Conservation (phyloP, 306 rosid species). For the Quercus dentata region DNA sequence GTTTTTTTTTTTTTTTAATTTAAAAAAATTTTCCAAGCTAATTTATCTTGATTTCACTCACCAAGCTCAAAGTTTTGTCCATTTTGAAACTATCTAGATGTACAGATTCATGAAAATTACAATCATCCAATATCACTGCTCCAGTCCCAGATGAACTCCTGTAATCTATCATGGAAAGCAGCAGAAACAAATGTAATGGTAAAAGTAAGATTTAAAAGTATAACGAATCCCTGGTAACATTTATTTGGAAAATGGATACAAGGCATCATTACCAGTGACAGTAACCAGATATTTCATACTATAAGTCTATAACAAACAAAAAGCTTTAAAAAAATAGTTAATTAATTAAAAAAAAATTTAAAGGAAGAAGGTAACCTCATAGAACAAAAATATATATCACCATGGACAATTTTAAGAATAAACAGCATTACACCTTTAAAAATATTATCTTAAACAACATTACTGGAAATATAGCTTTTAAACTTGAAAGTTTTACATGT, state of each 20-base stretch:
- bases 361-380: neutral
- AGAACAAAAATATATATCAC: neutral
- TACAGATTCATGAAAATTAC: slow-evolving; percentile 91
- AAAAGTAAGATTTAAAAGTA: slow-evolving; percentile 8
- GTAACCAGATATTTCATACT: slow-evolving; percentile 7
- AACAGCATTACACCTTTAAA: slow-evolving; percentile 9
- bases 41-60: slow-evolving; percentile 29
- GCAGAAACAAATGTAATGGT: slow-evolving; percentile 14
- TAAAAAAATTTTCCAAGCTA: neutral
- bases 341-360: too few species aligned
- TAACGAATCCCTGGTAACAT: slow-evolving; percentile 21
- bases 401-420: neutral
- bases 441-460: neutral
- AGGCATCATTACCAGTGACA: neutral
- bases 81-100: slow-evolving; percentile 72
- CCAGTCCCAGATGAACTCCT: slow-evolving; percentile 67
- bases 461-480: neutral
- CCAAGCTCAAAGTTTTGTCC: slow-evolving; percentile 72
- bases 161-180: slow-evolving; percentile 49
- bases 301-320: neutral
- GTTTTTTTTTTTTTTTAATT: neutral
- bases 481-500: slow-evolving; percentile 5
- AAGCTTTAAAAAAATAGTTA: neutral
- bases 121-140: slow-evolving; percentile 75
- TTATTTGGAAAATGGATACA: neutral